Evolutionary conservation across 2,329 filamentous ascomycete species (phyloP), one percentile per base, ranked within the genome.

Genomic region (Hypoxylon rubiginosum): DNA sequence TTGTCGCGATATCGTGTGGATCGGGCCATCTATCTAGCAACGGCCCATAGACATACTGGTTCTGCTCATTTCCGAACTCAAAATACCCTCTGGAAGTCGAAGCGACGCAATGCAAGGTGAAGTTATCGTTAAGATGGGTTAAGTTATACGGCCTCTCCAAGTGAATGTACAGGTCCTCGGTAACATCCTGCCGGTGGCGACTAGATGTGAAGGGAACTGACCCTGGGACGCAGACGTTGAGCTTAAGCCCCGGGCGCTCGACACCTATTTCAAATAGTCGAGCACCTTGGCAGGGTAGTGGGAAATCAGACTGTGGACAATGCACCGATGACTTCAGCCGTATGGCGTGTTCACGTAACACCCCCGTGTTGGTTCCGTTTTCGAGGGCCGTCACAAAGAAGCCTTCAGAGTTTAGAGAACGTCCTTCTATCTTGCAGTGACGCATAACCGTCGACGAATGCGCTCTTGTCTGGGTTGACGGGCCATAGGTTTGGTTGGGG

Each of bases 71-170:
- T n/a, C 66, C 62, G 13, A 68, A 50, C 50, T 68, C 66, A 56
- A 68, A 68, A n/a, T 66, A 68, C 2, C 62, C 66, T 21, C 62
- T 52, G 8, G 66, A 50, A 2, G 62, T 68, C 43, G 66, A 66
- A n/a, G 54, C 54, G 10, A 28, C 62, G 48, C 58, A 68, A 59
- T 62, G 62, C 11, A 63, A 10, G 19, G 66, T 68, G 15, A 63
- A 63, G 54, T 63, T 63, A 34, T 63, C 52, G 17, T 32, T 6
- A n/a, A 34, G n/a, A 8, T 13, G 39, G 15, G 46, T 17, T 13
- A 59, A 15, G 21, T 55, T 17, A 8, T 43, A n/a, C 2, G 66
- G 48, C 24, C 54, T 58, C 28, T 58, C 51, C 4, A 68, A 48
- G 54, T 62, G n/a, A 50, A 68, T 49, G 21, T 66, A 68, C n/a